Percentiles rank a stretch among this genome's conserved stretches.
Conservation (phyloP, 176 grass and related monocot species). For the Ampelocalamus luodianensis region DNA sequence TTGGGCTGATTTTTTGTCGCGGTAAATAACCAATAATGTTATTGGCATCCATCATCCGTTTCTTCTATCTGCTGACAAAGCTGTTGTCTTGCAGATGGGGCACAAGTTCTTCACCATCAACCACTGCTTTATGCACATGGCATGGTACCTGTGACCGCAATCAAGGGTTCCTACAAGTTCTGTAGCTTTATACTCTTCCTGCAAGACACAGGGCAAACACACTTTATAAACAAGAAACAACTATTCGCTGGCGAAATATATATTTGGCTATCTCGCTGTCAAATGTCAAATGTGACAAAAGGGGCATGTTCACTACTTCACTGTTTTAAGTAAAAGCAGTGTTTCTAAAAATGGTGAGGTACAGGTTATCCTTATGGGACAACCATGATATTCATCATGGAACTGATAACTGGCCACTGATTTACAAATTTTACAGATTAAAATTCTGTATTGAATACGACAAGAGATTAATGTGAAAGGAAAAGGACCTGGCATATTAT, state of each 20-base stretch:
- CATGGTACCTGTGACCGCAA: conserved; percentile 64
- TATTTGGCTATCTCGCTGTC: neutral
- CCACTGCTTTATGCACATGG: conserved; percentile 66
- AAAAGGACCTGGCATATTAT: conserved; percentile 70
- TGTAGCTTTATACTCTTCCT: conserved; percentile 58
- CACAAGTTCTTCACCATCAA: conserved; percentile 68
- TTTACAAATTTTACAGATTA: neutral
- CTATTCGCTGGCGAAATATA: neutral
- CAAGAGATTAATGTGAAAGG: conserved; percentile 30
- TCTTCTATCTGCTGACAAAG: conserved; percentile 51
- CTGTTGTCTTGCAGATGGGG: conserved; percentile 73
- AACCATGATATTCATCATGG: conserved; percentile 17
- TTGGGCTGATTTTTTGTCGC: conserved; percentile 24
- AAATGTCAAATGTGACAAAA: neutral
- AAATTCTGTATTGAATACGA: conserved; percentile 13
- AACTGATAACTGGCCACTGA: conserved; percentile 8
- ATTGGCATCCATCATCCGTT: conserved; percentile 35
- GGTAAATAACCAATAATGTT: conserved; percentile 42
- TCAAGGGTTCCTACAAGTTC: conserved; percentile 57
- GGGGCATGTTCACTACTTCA: neutral
- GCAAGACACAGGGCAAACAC: conserved; percentile 32
- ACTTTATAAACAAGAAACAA: conserved; percentile 6
- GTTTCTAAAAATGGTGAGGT: neutral
- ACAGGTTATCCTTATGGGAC: neutral
- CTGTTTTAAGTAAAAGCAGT: conserved; percentile 12